Evolutionary conservation across 805 yeast genomes (phyloP), one percentile per base, ranked within the genome.

Genomic region (Wickerhamiella lipophila): DNA sequence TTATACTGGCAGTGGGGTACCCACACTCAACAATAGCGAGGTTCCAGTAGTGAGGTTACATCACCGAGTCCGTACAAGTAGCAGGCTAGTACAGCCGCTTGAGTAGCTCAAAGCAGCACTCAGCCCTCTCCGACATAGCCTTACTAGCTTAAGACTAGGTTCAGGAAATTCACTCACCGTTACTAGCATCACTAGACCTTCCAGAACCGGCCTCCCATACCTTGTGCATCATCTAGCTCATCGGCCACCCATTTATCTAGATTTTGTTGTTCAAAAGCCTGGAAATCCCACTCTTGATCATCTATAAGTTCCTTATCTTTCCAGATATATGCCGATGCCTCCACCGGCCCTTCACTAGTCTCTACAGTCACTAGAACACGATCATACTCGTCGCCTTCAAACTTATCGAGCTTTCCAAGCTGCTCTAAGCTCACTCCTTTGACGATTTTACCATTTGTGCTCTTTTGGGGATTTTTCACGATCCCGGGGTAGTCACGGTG

Each of bases 331-430:
- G 47, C 39, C 8, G n/a, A 15, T 3, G 54, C 54, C 18, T 25
- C 22, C 9, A 27, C 30, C 1, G 15, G 16, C 1, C 46, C 47
- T 4, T 29, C 40, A 11, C 16, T n/a, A 13, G 29, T 42, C 13
- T n/a, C 23, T 2, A 54, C 55, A 1, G 22, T 11, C 2, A 56
- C 53, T 21, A 23, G 5, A 26, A 29, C 36, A 13, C 60, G 49
- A 19, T 42, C 42, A 41, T 58, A 58, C 40, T 58, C 61, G 34
- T 48, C 53, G 2, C 58, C 60, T 42, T 58, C 61, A 35, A 54
- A 58, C 9, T 40, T 39, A 39, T 58, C 61, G 2, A 58, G 53
- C 12, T 34, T 46, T 4, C 7, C n/a, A 3, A 58, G 9, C 27
- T 52, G 53, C 7, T 11, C 41, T 3, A 26, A 34, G 5, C 53